Base-by-base conservation (phyloP, 139 green algal genomes). In the Micractinium sp. region DNA sequence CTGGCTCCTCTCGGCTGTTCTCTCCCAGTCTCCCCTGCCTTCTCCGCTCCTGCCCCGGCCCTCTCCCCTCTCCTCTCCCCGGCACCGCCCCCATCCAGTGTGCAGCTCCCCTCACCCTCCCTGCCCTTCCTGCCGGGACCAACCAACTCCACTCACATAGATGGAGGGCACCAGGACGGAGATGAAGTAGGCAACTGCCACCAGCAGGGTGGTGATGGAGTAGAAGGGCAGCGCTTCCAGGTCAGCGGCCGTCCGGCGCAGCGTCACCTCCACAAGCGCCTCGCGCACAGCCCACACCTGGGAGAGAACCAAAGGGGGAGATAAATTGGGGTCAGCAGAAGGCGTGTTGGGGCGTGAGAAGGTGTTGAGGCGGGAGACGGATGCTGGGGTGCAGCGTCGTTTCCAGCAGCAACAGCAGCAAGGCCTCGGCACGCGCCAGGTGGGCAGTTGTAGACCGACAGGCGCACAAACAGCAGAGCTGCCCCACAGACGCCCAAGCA, bases 271-370 rank as follows among this genome's bases (percentile, higher is more conserved):
- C 5, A 76, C 38, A 23, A 87, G 23, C 0, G 82, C 82, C 36
- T 87, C 82, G 1, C 82, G 82, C 61, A 87, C 82, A 0, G 82
- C 82, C 61, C 61, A 87, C 33, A 87, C 78, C 78, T 84, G 78
- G 47, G 47, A 9, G 47, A 9, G 47, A 9, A 9, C 47, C 7
- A 56, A 5, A 56, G 47, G 20, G 20, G 61, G 36, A 76, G 36
- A 18, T 66, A 18, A 27, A 85, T 41, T 22, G 39, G 60, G 2
- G 89, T 63, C 0, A 39, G 71, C 5, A 22, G 71, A 16, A 19
- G 71, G 63, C 63, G 63, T 2, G 63, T 73, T 73, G 63, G 20
- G 63, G 63, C n/a, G n/a, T n/a, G 22, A 73, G 22, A 73, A 73
- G 23, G 63, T 5, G 22, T 18, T 29, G 14, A 22, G 35, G 7